These are phyloP conservation scores for Hymenotorrendiella dingleyae DNA, from an alignment of 2,329 filamentous ascomycete genomes.

Conservation along the genomic window DNA sequence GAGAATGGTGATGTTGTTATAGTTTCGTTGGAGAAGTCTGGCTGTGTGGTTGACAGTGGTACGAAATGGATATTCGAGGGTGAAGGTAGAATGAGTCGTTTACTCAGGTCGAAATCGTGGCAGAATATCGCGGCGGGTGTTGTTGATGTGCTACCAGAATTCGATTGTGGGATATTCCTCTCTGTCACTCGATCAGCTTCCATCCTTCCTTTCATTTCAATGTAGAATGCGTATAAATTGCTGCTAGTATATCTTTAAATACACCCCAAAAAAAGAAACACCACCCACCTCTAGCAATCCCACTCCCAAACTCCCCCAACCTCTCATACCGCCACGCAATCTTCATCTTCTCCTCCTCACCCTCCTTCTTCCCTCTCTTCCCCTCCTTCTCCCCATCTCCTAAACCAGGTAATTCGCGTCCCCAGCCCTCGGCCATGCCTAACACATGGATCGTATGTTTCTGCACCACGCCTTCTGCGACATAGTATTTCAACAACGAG, in stretches of 20 bases:
- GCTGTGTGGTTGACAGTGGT: conserved; percentile 33
- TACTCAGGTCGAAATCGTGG: conserved; percentile 67
- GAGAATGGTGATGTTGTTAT: conserved; percentile 50
- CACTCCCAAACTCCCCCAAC: conserved; percentile 59
- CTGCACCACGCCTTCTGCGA: conserved; percentile 87
- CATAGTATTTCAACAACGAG: conserved; percentile 78
- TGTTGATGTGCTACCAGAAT: conserved; percentile 7
- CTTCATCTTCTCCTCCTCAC: conserved; percentile 77
- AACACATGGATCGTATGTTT: conserved; percentile 84
- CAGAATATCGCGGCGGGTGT: conserved; percentile 46
- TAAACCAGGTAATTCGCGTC: conserved; percentile 74
- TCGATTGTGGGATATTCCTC: conserved; percentile 14
- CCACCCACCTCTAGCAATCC: conserved; percentile 34
- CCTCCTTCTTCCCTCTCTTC: conserved; percentile 32
- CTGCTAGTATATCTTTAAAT: conserved; percentile 41
- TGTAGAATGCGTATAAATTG: too few relatives aligned
- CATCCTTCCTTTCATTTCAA: too few relatives aligned
- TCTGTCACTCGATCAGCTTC: conserved; percentile 19
- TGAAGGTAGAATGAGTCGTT: conserved; percentile 53
- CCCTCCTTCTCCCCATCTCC: conserved; percentile 34
- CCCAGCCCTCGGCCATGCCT: conserved; percentile 74
- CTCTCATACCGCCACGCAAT: conserved; percentile 97
- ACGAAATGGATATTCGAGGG: conserved; percentile 48
- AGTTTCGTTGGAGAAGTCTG: conserved; percentile 27
- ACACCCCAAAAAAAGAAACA: conserved; percentile 39